phyloP scores from a whole-genome alignment of 2,329 filamentous ascomycete species.

The Monilinia aucupariae region DNA sequence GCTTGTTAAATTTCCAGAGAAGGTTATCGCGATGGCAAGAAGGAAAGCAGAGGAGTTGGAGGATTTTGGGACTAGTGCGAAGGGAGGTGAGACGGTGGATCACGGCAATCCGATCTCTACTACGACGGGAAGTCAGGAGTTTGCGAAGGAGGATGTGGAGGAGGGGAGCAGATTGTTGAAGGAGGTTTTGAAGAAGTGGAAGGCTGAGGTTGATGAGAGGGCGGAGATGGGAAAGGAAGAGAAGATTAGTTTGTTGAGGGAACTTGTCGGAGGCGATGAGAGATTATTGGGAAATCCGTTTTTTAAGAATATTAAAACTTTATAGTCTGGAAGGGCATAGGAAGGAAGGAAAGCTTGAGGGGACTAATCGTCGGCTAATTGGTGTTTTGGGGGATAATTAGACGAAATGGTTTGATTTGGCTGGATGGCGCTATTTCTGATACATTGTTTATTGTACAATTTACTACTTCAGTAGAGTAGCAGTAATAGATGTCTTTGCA shows the following conservation, averaged over 20 bases:
- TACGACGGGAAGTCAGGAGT: constrained; percentile 38
- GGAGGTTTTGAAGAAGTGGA: constrained; percentile 78
- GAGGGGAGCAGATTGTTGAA: constrained; percentile 83
- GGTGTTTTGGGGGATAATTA: neutral
- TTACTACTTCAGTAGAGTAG: no score
- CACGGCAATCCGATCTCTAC: neutral
- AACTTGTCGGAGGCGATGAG: constrained; percentile 69
- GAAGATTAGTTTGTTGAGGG: constrained; percentile 72
- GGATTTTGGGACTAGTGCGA: constrained; percentile 81
- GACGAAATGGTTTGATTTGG: no score
- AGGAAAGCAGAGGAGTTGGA: constrained; percentile 97
- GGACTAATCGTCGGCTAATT: neutral
- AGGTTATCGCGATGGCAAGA: constrained; percentile 99
- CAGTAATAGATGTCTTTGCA: accelerated
- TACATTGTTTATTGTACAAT: neutral
- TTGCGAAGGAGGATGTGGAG: constrained; percentile 81
- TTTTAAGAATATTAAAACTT: constrained; percentile 52
- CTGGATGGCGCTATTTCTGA: neutral
- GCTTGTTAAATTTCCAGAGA: constrained; percentile 90
- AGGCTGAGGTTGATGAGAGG: constrained; percentile 57
- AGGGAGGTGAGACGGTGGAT: constrained; percentile 43
- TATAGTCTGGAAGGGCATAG: constrained; percentile 20
- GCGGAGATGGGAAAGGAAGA: constrained; percentile 59
- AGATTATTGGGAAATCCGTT: constrained; percentile 61
- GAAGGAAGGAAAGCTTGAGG: no score